Evolutionary conservation across 2,329 filamentous ascomycete species (phyloP), one percentile per base, ranked within the genome.

Genomic region (Parafenestella ontariensis): DNA sequence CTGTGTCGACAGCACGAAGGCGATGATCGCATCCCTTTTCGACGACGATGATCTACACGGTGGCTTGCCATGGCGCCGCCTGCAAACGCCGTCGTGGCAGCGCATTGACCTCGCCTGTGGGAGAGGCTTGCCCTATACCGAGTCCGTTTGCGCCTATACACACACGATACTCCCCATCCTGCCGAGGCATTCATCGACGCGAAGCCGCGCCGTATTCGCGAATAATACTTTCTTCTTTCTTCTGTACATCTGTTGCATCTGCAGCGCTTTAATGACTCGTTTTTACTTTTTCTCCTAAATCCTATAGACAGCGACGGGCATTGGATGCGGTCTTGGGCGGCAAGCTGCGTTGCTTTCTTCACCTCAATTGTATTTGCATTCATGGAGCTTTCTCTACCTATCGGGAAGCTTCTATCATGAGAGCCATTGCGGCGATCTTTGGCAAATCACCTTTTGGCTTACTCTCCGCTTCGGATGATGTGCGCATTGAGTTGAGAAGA

Each of bases 1-100:
- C 69, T 26, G 54, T 68, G 24, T 64, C 71, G 2, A 71, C 69
- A 40, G 58, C 71, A 48, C 67, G 74, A 57, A 63, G 74, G 59
- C 72, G 73, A 64, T 76, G 59, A 71, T 61, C 24, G 46, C 20
- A 42, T 33, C 37, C 33, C 40, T 34, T 21, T 49, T 44, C 43
- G 37, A 43, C 50, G 41, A 48, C 50, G 59, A 53, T 45, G 49
- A 58, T 62, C 29, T 48, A 43, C 36, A 18, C 42, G 28, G 56
- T 63, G 55, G 57, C 59, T 65, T 58, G 33, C 31, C 33, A 52
- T 56, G 53, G 55, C 54, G 60, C 59, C 55, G 52, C 41, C 36
- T 48, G 34, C 23, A 26, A 53, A 55, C 49, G 50, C 54, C 62
- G 42, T 56, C 41, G 34, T 56, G 20, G 49, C 49, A 44, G 49